Conservation (phyloP, 164 flowering plant genomes). For the Saururus chinensis region DNA sequence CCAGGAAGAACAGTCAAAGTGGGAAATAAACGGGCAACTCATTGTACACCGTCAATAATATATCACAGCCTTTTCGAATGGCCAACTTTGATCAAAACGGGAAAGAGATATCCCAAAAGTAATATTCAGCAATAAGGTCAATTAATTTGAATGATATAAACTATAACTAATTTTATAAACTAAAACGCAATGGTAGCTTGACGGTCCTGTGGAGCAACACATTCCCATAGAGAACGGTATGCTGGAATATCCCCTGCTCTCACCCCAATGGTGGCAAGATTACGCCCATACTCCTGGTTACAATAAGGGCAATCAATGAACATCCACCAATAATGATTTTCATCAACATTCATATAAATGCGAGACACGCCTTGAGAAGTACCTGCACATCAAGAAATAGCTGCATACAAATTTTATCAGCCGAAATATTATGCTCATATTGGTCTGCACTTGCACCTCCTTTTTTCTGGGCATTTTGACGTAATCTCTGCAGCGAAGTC, state of each 20-base stretch:
- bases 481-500: conserved; percentile 67
- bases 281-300: conserved; percentile 79
- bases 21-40: too few relatives aligned
- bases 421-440: conserved; percentile 61
- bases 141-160: too few relatives aligned
- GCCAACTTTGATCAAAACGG: too few relatives aligned
- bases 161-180: too few relatives aligned
- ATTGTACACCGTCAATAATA: too few relatives aligned
- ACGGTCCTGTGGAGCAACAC: conserved; percentile 77
- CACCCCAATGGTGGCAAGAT: conserved; percentile 66
- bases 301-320: background rate
- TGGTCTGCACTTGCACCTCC: conserved; percentile 73
- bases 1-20: too few relatives aligned
- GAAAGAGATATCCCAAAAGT: too few relatives aligned
- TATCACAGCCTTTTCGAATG: too few relatives aligned
- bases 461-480: conserved; percentile 79
- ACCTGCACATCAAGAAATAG: conserved; percentile 95
- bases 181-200: conserved; percentile 34
- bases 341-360: background rate
- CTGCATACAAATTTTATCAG: conserved; percentile 90
- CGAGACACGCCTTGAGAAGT: background rate
- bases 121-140: too few relatives aligned
- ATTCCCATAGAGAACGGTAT: conserved; percentile 71
- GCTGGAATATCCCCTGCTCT: conserved; percentile 50
- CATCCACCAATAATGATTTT: background rate